Conservation (phyloP, 1,139 yeast genomes). For the Arxiozyma slooffiae region DNA sequence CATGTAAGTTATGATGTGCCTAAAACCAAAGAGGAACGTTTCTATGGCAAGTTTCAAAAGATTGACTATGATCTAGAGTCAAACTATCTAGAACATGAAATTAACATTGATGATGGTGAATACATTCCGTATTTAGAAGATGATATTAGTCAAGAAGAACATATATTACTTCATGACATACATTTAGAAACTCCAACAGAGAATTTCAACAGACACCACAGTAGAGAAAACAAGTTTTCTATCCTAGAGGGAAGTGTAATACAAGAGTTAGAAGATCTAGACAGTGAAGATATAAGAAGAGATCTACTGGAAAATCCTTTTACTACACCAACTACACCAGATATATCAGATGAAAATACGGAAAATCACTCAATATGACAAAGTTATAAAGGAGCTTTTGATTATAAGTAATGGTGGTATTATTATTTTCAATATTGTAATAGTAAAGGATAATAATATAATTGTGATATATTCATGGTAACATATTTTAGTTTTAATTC, state of each 20-base stretch:
- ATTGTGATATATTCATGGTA: neutral
- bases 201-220: neutral
- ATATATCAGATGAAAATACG: neutral
- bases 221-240: neutral
- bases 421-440: neutral
- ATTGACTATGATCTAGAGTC: slow-evolving; percentile 1
- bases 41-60: neutral
- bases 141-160: slow-evolving; percentile 3
- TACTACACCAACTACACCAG: slow-evolving; percentile 1
- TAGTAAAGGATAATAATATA: too few species aligned
- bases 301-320: neutral
- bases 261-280: neutral
- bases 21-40: neutral
- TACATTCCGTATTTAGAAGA: slow-evolving; percentile 5
- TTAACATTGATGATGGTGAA: slow-evolving; percentile 2
- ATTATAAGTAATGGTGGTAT: too few species aligned
- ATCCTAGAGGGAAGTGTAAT: neutral
- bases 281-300: neutral
- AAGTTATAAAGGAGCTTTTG: neutral
- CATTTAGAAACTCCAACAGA: neutral
- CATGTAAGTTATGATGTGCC: slow-evolving; percentile 4
- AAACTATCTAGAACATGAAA: slow-evolving; percentile 4
- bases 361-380: neutral
- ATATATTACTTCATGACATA: neutral
- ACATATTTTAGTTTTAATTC: neutral